Conservation (phyloP, 768 basidiomycete genomes). For the Epithele typhae region DNA sequence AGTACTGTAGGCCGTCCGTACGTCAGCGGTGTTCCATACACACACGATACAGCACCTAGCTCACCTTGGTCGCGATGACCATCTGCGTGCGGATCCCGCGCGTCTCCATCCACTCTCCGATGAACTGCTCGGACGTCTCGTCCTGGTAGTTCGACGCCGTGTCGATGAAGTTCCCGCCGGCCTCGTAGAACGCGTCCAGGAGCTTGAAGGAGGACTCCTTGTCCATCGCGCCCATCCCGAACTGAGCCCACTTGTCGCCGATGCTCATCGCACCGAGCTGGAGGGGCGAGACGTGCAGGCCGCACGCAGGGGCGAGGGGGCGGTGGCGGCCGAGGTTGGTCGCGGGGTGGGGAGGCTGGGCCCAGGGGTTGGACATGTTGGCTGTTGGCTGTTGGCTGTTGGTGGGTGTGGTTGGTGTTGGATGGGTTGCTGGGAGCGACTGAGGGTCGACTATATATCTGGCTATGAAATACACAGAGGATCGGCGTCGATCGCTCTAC, state of each 20-base stretch:
- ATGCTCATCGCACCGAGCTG: constrained; percentile 35
- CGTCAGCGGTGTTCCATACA: too few relatives aligned
- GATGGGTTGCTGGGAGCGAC: too few relatives aligned
- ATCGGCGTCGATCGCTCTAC: too few relatives aligned
- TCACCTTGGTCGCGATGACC: constrained; percentile 41
- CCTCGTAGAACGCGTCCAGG: constrained; percentile 23
- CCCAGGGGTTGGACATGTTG: too few relatives aligned
- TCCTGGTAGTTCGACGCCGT: constrained; percentile 33
- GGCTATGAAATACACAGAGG: too few relatives aligned
- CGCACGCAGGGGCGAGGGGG: constrained; percentile 29
- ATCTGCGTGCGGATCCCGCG: constrained; percentile 39
- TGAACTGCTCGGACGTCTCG: constrained; percentile 32
- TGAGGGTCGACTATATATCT: too few relatives aligned
- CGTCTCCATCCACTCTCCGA: constrained; percentile 44
- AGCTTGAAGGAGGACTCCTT: constrained; percentile 33
- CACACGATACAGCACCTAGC: too few relatives aligned
- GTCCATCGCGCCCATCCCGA: constrained; percentile 29
- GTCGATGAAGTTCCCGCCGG: too few relatives aligned
- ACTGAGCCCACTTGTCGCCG: constrained; percentile 32
- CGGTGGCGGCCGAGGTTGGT: constrained; percentile 29
- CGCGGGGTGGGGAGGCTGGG: too few relatives aligned
- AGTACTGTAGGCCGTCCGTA: neutral
- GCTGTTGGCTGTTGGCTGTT: too few relatives aligned
- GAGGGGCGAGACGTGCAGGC: constrained; percentile 34
- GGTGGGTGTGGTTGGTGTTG: too few relatives aligned